phyloP scores from a whole-genome alignment of 176 grass and related monocot genomes.

The Melocanna baccifera region DNA sequence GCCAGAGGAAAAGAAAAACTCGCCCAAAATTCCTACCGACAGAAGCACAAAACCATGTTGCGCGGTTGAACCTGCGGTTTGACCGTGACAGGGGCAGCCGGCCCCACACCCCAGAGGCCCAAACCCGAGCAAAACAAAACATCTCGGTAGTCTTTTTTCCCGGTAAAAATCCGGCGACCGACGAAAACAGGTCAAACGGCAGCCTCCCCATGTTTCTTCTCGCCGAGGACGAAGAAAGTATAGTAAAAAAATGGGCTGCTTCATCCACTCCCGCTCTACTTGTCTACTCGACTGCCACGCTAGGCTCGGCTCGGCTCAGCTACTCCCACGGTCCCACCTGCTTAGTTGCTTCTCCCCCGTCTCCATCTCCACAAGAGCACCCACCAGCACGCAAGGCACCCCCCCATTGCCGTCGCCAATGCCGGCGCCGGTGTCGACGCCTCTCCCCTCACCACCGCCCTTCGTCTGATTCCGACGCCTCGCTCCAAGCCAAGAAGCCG shows the following conservation, averaged over 20 bases:
- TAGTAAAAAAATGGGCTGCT: background rate
- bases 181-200: background rate
- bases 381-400: background rate
- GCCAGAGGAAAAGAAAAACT: background rate
- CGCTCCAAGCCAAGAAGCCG: background rate
- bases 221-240: background rate
- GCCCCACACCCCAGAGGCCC: background rate
- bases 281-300: background rate
- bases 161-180: background rate
- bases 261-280: background rate
- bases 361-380: conserved; percentile 17
- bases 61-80: background rate
- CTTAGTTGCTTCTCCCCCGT: background rate
- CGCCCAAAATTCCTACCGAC: background rate
- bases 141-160: background rate
- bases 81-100: background rate
- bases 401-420: background rate
- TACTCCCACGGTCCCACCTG: conserved; percentile 27
- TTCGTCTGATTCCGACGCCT: background rate
- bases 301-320: conserved; percentile 1
- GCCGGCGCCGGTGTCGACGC: background rate
- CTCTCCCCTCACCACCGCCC: background rate
- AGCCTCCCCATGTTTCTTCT: background rate
- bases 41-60: too few relatives aligned
- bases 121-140: background rate